phyloP scores from a whole-genome alignment of 257 asterid genomes.

The Solanum pinnatisectum region DNA sequence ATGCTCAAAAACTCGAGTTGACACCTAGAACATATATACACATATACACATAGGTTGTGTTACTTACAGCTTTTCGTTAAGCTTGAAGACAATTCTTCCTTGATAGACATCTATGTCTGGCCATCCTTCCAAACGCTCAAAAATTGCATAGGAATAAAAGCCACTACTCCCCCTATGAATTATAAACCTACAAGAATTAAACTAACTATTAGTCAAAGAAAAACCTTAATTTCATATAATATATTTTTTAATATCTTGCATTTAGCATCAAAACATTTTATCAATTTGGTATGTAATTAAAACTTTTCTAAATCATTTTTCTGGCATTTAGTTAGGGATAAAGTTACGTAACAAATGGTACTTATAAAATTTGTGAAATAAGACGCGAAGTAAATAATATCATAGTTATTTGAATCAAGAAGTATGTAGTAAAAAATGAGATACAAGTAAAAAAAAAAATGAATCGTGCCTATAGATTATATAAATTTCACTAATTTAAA shows the following conservation, averaged over 20 bases:
- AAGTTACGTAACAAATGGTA: not conserved
- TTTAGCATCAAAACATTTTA: not conserved
- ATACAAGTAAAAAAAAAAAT: too few relatives aligned
- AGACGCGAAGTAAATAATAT: not conserved
- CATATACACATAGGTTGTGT: not conserved
- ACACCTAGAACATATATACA: not conserved
- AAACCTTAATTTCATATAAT: not conserved
- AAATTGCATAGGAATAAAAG: slow-evolving; percentile 57
- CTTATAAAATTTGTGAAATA: not conserved
- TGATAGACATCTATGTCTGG: slow-evolving; percentile 53
- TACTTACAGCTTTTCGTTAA: slow-evolving; percentile 39
- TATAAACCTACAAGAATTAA: slow-evolving; percentile 20
- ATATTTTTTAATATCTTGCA: not conserved
- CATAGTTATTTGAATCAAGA: not conserved
- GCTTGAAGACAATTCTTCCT: slow-evolving; percentile 68
- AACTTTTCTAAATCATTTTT: not conserved
- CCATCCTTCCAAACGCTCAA: slow-evolving; percentile 76
- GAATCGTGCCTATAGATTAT: not conserved
- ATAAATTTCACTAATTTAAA: not conserved
- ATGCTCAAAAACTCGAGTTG: not conserved
- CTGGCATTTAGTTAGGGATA: not conserved
- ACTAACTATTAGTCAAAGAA: not conserved
- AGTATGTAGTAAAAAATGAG: not conserved
- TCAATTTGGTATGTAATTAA: not conserved
- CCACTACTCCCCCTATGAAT: slow-evolving; percentile 58